phyloP scores from a whole-genome alignment of 2,329 filamentous ascomycete genomes.

The Dactylella cylindrospora region DNA sequence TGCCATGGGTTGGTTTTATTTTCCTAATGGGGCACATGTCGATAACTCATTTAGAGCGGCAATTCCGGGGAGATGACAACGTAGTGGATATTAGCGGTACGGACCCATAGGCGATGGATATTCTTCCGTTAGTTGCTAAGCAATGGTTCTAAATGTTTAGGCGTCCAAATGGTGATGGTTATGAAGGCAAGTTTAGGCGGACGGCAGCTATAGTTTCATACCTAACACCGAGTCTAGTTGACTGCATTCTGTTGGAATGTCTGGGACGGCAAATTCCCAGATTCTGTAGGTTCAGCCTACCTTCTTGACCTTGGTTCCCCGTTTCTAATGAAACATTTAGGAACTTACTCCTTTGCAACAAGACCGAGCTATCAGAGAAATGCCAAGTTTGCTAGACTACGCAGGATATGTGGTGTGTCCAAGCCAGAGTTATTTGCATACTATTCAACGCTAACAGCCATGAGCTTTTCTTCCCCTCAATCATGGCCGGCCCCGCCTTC shows the following conservation, averaged over 20 bases:
- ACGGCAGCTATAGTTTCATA: background rate
- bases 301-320: background rate
- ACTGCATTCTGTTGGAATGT: slow-evolving; percentile 98
- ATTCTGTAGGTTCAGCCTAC: slow-evolving; percentile 50
- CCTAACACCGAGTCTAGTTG: slow-evolving; percentile 54
- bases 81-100: slow-evolving; percentile 77
- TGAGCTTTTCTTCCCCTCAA: slow-evolving; percentile 81
- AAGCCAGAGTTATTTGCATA: no score
- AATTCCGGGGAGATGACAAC: slow-evolving; percentile 67
- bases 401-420: slow-evolving; percentile 69
- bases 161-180: slow-evolving; percentile 94
- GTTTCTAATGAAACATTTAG: slow-evolving; percentile 51
- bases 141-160: slow-evolving; percentile 36
- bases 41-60: slow-evolving; percentile 79
- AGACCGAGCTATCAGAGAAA: slow-evolving; percentile 71
- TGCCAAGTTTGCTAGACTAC: slow-evolving; percentile 79
- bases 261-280: slow-evolving; percentile 80
- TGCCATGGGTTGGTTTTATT: slow-evolving; percentile 95
- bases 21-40: slow-evolving; percentile 97
- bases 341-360: slow-evolving; percentile 86
- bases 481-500: slow-evolving; percentile 88
- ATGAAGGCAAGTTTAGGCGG: slow-evolving; percentile 67
- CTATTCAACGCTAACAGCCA: slow-evolving; percentile 13
- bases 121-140: background rate
- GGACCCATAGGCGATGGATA: background rate